Percentiles rank a stretch among this genome's conserved stretches.
phyloP scores from a whole-genome alignment of 345 rosid species.

The Barbarea vulgaris region DNA sequence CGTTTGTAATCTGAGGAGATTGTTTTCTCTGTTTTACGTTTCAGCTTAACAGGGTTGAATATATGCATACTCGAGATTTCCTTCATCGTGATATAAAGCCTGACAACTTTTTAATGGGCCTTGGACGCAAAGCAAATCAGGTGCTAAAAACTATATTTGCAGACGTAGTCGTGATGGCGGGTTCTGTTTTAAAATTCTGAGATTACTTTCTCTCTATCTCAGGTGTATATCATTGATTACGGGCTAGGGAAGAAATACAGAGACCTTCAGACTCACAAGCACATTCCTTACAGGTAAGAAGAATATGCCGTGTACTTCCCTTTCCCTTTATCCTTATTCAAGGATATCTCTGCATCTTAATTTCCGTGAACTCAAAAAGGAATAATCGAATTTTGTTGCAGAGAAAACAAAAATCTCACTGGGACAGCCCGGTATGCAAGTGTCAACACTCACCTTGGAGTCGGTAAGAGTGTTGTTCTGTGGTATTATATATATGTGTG shows the following conservation, averaged over 20 bases:
- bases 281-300: slow-evolving; percentile 81
- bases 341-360: background rate
- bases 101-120: slow-evolving; percentile 85
- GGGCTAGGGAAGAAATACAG: slow-evolving; percentile 87
- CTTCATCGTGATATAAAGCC: slow-evolving; percentile 94
- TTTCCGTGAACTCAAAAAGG: background rate
- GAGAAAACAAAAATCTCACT: slow-evolving; percentile 84
- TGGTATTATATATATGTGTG: slow-evolving; percentile 19
- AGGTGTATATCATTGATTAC: slow-evolving; percentile 79
- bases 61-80: slow-evolving; percentile 76
- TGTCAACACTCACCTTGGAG: slow-evolving; percentile 84
- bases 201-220: background rate
- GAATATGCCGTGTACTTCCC: background rate
- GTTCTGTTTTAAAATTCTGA: slow-evolving; percentile 11
- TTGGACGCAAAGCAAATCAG: slow-evolving; percentile 89
- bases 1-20: background rate
- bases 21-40: slow-evolving; percentile 9
- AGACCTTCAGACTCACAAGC: slow-evolving; percentile 87
- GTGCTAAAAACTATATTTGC: too few species aligned
- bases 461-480: slow-evolving; percentile 50
- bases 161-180: too few species aligned
- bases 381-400: slow-evolving; percentile 23
- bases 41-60: slow-evolving; percentile 85
- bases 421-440: slow-evolving; percentile 95
- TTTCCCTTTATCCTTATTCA: background rate